phyloP scores from a whole-genome alignment of 2,329 filamentous ascomycete species.

The Talaromyces sp. region DNA sequence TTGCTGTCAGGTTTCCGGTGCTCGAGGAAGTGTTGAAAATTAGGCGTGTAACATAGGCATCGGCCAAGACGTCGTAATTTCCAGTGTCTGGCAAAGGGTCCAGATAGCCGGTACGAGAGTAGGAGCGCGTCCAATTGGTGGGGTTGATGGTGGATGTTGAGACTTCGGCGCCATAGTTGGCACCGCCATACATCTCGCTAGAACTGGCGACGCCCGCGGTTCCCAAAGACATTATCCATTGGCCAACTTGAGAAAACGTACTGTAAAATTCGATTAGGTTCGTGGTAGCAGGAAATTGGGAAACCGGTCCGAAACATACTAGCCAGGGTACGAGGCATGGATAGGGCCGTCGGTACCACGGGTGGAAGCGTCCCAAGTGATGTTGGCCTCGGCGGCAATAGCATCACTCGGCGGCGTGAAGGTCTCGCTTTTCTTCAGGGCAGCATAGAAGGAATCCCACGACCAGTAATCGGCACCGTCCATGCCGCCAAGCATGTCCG shows the following conservation, averaged over 20 bases:
- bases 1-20: constrained; percentile 22
- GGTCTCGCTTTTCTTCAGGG: constrained; percentile 26
- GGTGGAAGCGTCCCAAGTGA: constrained; percentile 18
- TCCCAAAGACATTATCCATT: constrained; percentile 18
- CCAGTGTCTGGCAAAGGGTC: constrained; percentile 25
- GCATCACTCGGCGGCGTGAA: constrained; percentile 17
- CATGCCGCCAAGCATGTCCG: constrained; percentile 26
- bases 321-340: constrained; percentile 21
- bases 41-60: constrained; percentile 26
- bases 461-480: constrained; percentile 29
- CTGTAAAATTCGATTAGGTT: constrained; percentile 15
- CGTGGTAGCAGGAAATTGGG: neutral
- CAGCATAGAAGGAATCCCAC: constrained; percentile 29
- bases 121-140: constrained; percentile 30
- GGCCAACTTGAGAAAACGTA: constrained; percentile 23
- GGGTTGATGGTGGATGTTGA: constrained; percentile 30
- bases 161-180: constrained; percentile 27
- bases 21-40: constrained; percentile 23
- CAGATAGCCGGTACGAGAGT: constrained; percentile 30
- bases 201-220: constrained; percentile 22
- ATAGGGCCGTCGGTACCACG: constrained; percentile 21
- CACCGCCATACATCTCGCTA: constrained; percentile 24
- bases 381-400: constrained; percentile 17
- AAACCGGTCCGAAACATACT: constrained; percentile 13
- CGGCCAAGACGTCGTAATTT: constrained; percentile 28